phyloP scores from a whole-genome alignment of 2,329 filamentous ascomycete species.

The Monosporascus sp. region DNA sequence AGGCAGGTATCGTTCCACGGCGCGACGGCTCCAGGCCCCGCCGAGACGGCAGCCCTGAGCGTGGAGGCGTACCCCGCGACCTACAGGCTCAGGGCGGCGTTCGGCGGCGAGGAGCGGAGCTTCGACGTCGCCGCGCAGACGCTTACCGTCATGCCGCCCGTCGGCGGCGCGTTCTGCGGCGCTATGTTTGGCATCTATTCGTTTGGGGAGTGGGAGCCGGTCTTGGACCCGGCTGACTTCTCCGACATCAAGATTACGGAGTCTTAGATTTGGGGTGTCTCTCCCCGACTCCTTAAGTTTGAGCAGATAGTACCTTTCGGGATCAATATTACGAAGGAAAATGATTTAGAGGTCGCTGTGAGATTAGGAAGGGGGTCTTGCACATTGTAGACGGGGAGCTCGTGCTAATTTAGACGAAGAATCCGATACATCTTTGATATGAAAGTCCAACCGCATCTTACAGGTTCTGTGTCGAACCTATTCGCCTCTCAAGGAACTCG shows the following conservation, averaged over 20 bases:
- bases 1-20: neutral
- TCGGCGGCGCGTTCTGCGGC: slow-evolving; percentile 25
- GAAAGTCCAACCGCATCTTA: no score
- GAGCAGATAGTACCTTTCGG: neutral
- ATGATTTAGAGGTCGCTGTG: no score
- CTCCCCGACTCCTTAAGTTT: neutral
- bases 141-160: slow-evolving; percentile 22
- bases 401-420: no score
- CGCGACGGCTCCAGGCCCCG: neutral
- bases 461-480: no score
- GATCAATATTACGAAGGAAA: no score
- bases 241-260: slow-evolving; percentile 12
- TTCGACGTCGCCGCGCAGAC: slow-evolving; percentile 9
- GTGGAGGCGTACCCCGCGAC: slow-evolving; percentile 11
- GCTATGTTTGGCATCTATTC: slow-evolving; percentile 27
- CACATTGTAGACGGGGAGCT: no score
- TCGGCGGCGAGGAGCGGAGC: neutral
- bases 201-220: slow-evolving; percentile 23
- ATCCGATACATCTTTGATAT: no score
- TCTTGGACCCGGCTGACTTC: slow-evolving; percentile 26
- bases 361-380: no score
- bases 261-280: neutral
- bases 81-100: slow-evolving; percentile 14
- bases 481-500: no score
- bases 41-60: slow-evolving; percentile 4